These are phyloP conservation scores for Sapria himalayana DNA, from an alignment of 345 rosid genomes.

Conservation along the genomic window DNA sequence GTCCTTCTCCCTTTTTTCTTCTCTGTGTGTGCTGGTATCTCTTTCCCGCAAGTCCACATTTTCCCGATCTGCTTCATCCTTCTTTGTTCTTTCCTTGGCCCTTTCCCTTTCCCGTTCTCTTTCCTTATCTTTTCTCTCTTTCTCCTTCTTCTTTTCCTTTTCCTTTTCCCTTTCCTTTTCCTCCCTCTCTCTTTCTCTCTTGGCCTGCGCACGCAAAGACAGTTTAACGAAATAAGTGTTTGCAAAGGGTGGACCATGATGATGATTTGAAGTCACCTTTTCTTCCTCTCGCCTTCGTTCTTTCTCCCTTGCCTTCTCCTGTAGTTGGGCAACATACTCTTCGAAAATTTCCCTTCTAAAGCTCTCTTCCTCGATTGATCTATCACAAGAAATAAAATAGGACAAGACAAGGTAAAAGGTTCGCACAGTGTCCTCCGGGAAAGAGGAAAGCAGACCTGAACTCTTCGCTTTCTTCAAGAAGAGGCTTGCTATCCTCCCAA, in stretches of 20 bases:
- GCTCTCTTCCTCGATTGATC: conserved; percentile 65
- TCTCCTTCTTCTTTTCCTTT: conserved; percentile 44
- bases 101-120: conserved; percentile 68
- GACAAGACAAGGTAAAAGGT: conserved; percentile 2
- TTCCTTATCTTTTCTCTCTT: conserved; percentile 48
- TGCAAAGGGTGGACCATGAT: not conserved
- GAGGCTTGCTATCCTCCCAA: conserved; percentile 66
- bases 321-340: conserved; percentile 47
- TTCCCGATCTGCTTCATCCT: conserved; percentile 78
- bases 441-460: conserved; percentile 26
- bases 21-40: conserved; percentile 45
- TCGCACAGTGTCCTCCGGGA: not conserved
- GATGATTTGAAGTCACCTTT: conserved; percentile 24
- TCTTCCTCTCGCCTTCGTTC: conserved; percentile 93
- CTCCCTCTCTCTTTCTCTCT: conserved; percentile 51
- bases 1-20: conserved; percentile 71
- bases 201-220: conserved; percentile 22
- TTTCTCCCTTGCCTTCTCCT: conserved; percentile 81
- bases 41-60: conserved; percentile 32
- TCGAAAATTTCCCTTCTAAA: conserved; percentile 48
- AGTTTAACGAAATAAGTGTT: conserved; percentile 3
- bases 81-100: conserved; percentile 49
- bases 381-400: too few species aligned
- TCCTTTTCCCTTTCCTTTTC: conserved; percentile 30
- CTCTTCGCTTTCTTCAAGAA: conserved; percentile 68